Evolutionary conservation across 2,329 filamentous ascomycete species (phyloP), one percentile per base, ranked within the genome.

Genomic region (Penicillium sp.): DNA sequence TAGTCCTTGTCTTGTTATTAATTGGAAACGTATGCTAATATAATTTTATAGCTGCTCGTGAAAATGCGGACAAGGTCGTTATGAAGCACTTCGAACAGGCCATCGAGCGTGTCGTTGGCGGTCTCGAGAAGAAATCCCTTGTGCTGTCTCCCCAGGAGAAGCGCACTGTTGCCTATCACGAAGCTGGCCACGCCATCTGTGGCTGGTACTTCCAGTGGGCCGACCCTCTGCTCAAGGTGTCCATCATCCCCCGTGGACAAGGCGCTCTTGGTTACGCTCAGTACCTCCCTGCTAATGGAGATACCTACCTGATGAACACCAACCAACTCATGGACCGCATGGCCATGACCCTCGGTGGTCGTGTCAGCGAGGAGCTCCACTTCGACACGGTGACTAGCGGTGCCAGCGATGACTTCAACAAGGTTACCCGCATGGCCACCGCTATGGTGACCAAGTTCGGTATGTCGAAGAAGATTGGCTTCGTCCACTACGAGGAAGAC

Each of bases 391-490:
- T 99, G 21, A 99, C 95, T 1, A 95, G 90, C 47, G 95, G 95
- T 56, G 95, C 93, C 21, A 93, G 88, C 53, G 95, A 98, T 74
- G 95, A 99, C 74, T 99, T 99, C 84, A 93, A 95, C 78, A 99
- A 99, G 79, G 95, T 98, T 42, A 97, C 95, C 2, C 86, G 88
- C 55, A 93, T 97, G 90, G 96, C 95, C 3, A 96, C 90, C 19
- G 89, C 90, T 60, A 99, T 99, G 95, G 95, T 99, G 29, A 99
- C 93, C n/a, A 91, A 96, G 75, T 99, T 92, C 88, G 95, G 95
- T 65, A 99, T 99, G 95, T 96, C 90, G 42, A 86, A 90, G 65
- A 96, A 96, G 79, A 88, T 99, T 47, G 93, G 93, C 29, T 93
- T 93, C 63, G 83, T 99, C 61, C 90, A 96, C 81, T 99, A 93